A percentile compares a stretch with the other conserved stretches of the same genome.
Evolutionary conservation across 805 yeast species (phyloP).

Genomic region (Candida taoyuanica): DNA sequence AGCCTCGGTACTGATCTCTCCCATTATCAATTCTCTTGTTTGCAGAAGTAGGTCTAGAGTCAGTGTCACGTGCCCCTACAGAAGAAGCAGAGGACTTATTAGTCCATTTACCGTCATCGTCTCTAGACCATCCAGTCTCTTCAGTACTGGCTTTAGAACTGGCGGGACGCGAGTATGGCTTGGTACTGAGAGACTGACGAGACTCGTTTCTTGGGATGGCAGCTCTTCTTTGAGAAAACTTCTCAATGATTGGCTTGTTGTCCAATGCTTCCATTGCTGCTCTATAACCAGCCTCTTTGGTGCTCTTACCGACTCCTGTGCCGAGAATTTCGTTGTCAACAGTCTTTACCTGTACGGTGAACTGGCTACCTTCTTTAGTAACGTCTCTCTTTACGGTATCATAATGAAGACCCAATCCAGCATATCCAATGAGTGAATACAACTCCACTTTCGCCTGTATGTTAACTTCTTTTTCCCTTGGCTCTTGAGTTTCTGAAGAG

Average conservation of each 20-base stretch:
- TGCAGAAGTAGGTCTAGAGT: too few species aligned
- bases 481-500: too few species aligned
- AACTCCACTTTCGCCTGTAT: conserved; percentile 72
- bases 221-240: conserved; percentile 56
- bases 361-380: conserved; percentile 36
- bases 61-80: too few species aligned
- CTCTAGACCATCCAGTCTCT: conserved; percentile 3
- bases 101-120: conserved; percentile 6
- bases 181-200: neutral
- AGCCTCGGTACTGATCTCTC: too few species aligned
- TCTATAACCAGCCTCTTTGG: conserved; percentile 72
- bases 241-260: conserved; percentile 55
- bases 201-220: conserved; percentile 39
- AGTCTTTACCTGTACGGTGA: conserved; percentile 61
- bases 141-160: too few species aligned
- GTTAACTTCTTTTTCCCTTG: conserved; percentile 32
- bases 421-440: conserved; percentile 76
- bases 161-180: too few species aligned
- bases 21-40: too few species aligned
- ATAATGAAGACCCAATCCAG: conserved; percentile 51
- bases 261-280: conserved; percentile 82
- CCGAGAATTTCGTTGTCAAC: conserved; percentile 63
- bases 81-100: too few species aligned
- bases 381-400: conserved; percentile 41
- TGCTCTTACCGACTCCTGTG: conserved; percentile 61